Conservation (phyloP, 306 rosid genomes). For the Macrotyloma uniflorum region DNA sequence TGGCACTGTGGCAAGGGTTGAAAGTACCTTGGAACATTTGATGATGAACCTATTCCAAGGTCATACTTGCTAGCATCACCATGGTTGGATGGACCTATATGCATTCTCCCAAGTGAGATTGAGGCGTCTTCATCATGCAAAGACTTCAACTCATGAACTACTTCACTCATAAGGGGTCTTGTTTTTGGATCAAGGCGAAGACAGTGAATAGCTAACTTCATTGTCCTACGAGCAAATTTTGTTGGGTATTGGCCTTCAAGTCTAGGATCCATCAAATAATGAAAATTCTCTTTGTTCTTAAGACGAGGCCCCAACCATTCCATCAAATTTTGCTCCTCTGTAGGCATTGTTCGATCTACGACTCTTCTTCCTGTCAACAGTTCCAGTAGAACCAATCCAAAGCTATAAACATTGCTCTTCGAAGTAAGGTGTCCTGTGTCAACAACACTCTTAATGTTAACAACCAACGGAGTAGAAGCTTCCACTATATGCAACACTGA, state of each 20-base stretch:
- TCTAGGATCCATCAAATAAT: conserved; percentile 49
- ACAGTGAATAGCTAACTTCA: conserved; percentile 52
- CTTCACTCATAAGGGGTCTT: conserved; percentile 70
- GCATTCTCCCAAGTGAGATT: conserved; percentile 26
- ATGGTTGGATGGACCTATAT: conserved; percentile 16
- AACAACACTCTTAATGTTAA: conserved; percentile 8
- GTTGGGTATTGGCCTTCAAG: conserved; percentile 54
- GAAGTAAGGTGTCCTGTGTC: conserved; percentile 61
- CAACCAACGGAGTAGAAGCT: background rate
- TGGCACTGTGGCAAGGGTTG: conserved; percentile 38
- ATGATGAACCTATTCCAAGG: background rate
- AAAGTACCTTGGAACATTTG: conserved; percentile 43
- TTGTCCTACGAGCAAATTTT: conserved; percentile 45
- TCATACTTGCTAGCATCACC: conserved; percentile 29
- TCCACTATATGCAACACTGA: background rate
- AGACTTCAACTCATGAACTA: conserved; percentile 44
- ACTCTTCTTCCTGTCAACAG: conserved; percentile 62
- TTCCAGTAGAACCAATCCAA: conserved; percentile 74
- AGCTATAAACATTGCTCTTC: conserved; percentile 75
- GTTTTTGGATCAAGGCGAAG: conserved; percentile 43
- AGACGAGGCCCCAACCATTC: conserved; percentile 56
- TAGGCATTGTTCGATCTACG: conserved; percentile 40
- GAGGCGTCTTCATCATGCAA: conserved; percentile 29
- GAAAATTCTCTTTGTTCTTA: background rate
- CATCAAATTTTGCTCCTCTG: conserved; percentile 47